Evolutionary conservation across 371 early-diverging fungal genomes (phyloP).

Genomic region (Mucor velutinosus): DNA sequence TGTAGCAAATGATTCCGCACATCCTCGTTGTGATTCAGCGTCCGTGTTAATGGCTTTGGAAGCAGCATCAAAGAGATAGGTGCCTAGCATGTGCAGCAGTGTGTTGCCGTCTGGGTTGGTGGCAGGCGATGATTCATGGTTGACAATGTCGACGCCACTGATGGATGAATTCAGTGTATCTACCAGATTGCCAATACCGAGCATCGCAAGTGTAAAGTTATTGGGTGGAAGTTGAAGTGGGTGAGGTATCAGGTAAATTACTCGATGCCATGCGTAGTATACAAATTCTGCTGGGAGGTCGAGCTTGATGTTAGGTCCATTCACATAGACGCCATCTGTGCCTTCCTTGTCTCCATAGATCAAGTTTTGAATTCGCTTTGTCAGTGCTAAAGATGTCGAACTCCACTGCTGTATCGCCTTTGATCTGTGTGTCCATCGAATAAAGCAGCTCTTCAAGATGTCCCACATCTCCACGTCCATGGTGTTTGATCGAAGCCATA

Average conservation of each 20-base stretch:
- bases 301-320: conserved; percentile 56
- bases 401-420: conserved; percentile 75
- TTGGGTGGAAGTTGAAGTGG: conserved; percentile 59
- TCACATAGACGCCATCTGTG: conserved; percentile 58
- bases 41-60: conserved; percentile 31
- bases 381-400: conserved; percentile 58
- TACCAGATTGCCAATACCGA: conserved; percentile 67
- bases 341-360: conserved; percentile 64
- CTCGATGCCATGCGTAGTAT: conserved; percentile 74
- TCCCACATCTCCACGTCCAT: conserved; percentile 77
- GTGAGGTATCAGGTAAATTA: conserved; percentile 68
- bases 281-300: conserved; percentile 68
- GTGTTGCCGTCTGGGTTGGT: conserved; percentile 75
- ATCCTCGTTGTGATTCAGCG: conserved; percentile 55
- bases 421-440: conserved; percentile 74
- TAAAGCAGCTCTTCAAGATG: conserved; percentile 59
- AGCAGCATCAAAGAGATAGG: conserved; percentile 74
- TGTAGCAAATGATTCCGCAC: conserved; percentile 70
- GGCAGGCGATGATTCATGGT: not conserved
- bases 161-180: conserved; percentile 50
- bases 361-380: conserved; percentile 60
- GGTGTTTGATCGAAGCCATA: conserved; percentile 73
- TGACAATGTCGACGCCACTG: conserved; percentile 2
- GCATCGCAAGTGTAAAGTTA: conserved; percentile 71
- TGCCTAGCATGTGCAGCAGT: conserved; percentile 77